phyloP scores from a whole-genome alignment of 129 eudicot species.

The Pulicaria dysenterica region DNA sequence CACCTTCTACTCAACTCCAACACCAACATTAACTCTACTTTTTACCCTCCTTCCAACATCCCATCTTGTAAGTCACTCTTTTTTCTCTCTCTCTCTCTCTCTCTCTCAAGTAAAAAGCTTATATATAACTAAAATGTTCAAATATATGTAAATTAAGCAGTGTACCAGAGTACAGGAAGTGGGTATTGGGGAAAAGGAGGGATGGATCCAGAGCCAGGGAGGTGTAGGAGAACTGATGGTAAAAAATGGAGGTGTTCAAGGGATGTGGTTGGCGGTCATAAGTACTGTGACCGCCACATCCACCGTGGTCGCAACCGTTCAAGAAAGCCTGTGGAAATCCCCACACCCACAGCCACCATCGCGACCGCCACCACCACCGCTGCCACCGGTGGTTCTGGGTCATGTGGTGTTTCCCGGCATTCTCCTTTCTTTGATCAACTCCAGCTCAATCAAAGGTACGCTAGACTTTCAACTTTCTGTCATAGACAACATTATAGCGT shows the following conservation, averaged over 20 bases:
- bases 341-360: conserved; percentile 50
- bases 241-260: conserved; percentile 95
- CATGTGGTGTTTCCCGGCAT: conserved; percentile 46
- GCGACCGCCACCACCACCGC: conserved; percentile 3
- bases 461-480: conserved; percentile 19
- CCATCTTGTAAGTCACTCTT: conserved; percentile 60
- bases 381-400: conserved; percentile 27
- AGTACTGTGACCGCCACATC: conserved; percentile 92
- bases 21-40: conserved; percentile 41
- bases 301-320: conserved; percentile 98
- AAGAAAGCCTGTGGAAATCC: conserved; percentile 99
- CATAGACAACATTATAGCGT: conserved; percentile 8
- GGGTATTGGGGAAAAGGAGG: conserved; percentile 80
- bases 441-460: conserved; percentile 60
- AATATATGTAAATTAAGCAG: conserved; percentile 32
- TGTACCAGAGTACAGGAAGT: conserved; percentile 52
- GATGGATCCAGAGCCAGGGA: conserved; percentile 94
- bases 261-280: conserved; percentile 71
- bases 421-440: conserved; percentile 66
- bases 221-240: conserved; percentile 93
- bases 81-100: neutral
- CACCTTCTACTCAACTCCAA: conserved; percentile 60
- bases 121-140: neutral
- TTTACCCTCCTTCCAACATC: conserved; percentile 49
- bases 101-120: neutral